A percentile compares a stretch with the other conserved stretches of the same genome.
These are phyloP conservation scores for Leonotis leonurus DNA, from an alignment of 257 asterid species.

Conservation along the genomic window DNA sequence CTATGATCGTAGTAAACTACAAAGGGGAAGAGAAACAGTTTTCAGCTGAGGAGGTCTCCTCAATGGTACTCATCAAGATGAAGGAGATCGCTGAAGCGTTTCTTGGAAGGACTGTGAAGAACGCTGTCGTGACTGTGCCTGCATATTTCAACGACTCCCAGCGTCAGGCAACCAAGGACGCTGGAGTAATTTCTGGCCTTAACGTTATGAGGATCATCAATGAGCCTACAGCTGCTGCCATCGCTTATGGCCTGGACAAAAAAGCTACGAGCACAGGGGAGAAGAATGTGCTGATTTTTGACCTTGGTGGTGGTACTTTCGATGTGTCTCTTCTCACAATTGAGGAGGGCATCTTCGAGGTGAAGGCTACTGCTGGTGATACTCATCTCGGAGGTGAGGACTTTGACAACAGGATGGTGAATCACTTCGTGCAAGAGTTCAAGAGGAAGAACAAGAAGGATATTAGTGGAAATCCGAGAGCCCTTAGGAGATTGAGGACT, in stretches of 20 bases:
- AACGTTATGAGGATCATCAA: constrained; percentile 20
- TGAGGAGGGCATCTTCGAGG: constrained; percentile 14
- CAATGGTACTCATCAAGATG: constrained; percentile 22
- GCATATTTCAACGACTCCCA: constrained; percentile 24
- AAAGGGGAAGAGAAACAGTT: constrained; percentile 24
- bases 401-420: constrained; percentile 23
- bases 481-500: constrained; percentile 10
- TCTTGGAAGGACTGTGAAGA: constrained; percentile 17
- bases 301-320: constrained; percentile 22
- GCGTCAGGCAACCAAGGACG: constrained; percentile 24
- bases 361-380: constrained; percentile 21
- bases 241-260: constrained; percentile 24
- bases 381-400: constrained; percentile 26
- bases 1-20: constrained; percentile 15
- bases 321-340: constrained; percentile 24
- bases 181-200: constrained; percentile 17
- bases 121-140: constrained; percentile 21
- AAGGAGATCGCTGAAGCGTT: constrained; percentile 22
- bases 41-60: constrained; percentile 24
- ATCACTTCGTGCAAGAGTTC: constrained; percentile 15
- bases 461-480: constrained; percentile 21
- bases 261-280: constrained; percentile 10
- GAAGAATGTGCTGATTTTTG: constrained; percentile 20
- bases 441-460: constrained; percentile 18
- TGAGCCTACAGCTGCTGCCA: constrained; percentile 26